Base-by-base conservation (phyloP, 2,329 filamentous ascomycete genomes). In the Sporothrix protearum region DNA sequence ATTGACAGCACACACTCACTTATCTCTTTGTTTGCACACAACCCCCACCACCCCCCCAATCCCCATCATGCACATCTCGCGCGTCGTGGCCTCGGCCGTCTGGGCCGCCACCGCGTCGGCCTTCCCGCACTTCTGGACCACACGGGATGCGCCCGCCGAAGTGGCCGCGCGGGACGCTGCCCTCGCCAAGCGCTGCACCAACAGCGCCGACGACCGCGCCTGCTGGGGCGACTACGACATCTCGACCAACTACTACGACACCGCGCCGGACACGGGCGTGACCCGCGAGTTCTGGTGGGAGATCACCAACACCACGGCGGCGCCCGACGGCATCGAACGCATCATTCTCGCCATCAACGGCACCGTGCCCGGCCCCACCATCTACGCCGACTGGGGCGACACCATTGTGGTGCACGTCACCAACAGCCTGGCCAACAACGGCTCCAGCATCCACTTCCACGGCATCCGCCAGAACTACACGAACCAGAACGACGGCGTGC, bases 351-450 rank as follows among this genome's bases (percentile, higher is more conserved):
- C 92, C 39, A 82, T 92, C 77, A 91, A 91, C 77, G 87, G 86
- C 9, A 84, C 87, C 57, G 90, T 87, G 73, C 91, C 91, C 0
- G 91, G 89, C 0, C 91, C 91, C 1, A 82, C 85, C 16, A 87
- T 94, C 70, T 84, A 86, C 73, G 89, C 86, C 22, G 85, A 89
- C 78, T 89, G 87, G 87, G 88, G 87, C 51, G 88, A 90, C 76
- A 85, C 80, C 33, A 84, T 89, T 91, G 75, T 78, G 3, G 76
- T 79, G 39, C 75, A 75, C 45, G 71, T 72, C 42, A 71, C 71
- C 22, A 73, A 72, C 68, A 89, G 88, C 39, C 85, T 94, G 71
- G 85, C 87, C 79, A 96, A 96, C 80, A 86, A 89, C 67, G 85
- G 85, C 12, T 80, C 83, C 0, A 76, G 82, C 2, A 78, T 87